Base-by-base conservation (phyloP, 345 rosid species). In the Heritiera littoralis region DNA sequence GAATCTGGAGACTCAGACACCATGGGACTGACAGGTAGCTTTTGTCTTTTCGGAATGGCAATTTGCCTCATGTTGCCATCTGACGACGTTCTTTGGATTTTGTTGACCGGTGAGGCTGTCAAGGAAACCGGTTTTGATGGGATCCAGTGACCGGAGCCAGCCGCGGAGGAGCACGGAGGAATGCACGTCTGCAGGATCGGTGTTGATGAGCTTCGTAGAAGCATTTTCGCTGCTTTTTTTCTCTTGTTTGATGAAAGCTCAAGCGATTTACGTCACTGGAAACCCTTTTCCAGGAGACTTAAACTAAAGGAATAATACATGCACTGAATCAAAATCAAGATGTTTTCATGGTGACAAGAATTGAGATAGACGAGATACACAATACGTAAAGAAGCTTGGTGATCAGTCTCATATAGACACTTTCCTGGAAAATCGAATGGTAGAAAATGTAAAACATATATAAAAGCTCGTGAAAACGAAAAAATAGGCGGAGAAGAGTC, bases 171-270 rank as follows among this genome's bases (percentile, higher is more conserved):
- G 11, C 81, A 66, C 43, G 67, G 87, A 52, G 41, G n/a, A 51
- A 32, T 72, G 65, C 41, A 76, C 4, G 76, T 32, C 45, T 78
- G 81, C 32, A 87, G 58, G 49, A 78, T 63, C 7, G 85, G 88
- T 20, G 89, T 4, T 18, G 90, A 86, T 11, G 85, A 61, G 80
- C 86, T 87, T 71, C 87, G 71, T 2, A 85, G 80, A 79, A 85
- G 85, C 89, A 87, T 86, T 64, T 59, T 72, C 7, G 45, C 74
- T 32, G 10, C 4, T 80, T 41, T 38, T 2, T 2, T 10, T 12
- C 49, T 49, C 20, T 28, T 13, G 2, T 55, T 54, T 56, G 49
- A 32, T 13, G 17, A 64, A 32, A 32, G 18, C n/a, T 14, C 1
- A 30, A 32, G 17, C 3, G n/a, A 4, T 9, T 13, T 46, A 12